Percentiles rank a stretch among this genome's conserved stretches.
Evolutionary conservation across 2,329 filamentous ascomycete genomes (phyloP).

Genomic region (Fonsecaea erecta): DNA sequence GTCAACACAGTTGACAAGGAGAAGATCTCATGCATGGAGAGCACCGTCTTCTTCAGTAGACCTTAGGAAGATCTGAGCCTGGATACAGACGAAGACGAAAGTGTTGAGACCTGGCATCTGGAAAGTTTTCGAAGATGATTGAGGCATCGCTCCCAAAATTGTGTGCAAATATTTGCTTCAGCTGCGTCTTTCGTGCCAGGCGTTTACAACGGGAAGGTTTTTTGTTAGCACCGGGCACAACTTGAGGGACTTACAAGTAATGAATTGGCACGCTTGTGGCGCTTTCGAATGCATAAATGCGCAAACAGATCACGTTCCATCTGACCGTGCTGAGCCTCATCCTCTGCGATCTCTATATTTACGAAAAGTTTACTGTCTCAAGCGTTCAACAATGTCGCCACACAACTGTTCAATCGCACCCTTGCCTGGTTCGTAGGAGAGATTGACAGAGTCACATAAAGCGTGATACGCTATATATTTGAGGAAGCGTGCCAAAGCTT

Average conservation of each 20-base stretch:
- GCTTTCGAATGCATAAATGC: neutral
- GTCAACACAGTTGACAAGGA: constrained; percentile 74
- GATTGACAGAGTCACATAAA: neutral
- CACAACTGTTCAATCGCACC: neutral
- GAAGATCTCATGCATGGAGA: constrained; percentile 85
- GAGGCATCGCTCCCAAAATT: neutral
- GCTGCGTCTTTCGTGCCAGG: constrained; percentile 11
- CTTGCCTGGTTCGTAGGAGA: neutral
- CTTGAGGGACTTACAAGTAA: neutral
- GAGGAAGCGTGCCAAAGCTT: constrained; percentile 50
- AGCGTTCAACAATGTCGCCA: neutral
- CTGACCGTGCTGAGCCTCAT: neutral
- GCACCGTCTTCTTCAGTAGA: constrained; percentile 44
- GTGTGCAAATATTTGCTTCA: constrained; percentile 10
- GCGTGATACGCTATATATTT: neutral
- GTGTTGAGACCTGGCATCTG: neutral
- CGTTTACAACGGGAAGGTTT: constrained; percentile 12
- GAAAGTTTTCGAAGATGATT: neutral
- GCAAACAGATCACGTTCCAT: neutral
- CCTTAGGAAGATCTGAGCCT: constrained; percentile 4
- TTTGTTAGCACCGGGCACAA: neutral
- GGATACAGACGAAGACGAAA: neutral
- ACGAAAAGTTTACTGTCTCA: neutral
- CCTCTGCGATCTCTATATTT: neutral
- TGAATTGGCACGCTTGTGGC: neutral